A percentile compares a stretch with the other conserved stretches of the same genome.
phyloP scores from a whole-genome alignment of 169 alveolate genomes.

The Eimeria brunetti region DNA sequence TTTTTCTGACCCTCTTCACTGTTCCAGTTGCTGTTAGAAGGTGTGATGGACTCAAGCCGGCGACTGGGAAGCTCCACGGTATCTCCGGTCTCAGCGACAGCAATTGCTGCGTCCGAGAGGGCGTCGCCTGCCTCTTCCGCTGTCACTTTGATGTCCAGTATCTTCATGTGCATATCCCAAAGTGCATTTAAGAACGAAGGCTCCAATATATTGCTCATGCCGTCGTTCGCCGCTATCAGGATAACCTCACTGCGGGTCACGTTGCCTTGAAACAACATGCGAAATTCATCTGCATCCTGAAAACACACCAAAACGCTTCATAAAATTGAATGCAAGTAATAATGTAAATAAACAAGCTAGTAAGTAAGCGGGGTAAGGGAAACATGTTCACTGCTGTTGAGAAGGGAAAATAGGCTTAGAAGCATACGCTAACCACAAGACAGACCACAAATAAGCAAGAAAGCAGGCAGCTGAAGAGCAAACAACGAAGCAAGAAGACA shows the following conservation, averaged over 20 bases:
- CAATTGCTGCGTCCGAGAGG: constrained; percentile 28
- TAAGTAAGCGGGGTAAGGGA: neutral
- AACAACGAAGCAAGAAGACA: neutral
- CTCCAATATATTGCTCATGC: constrained; percentile 53
- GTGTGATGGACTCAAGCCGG: constrained; percentile 3
- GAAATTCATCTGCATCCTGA: constrained; percentile 64
- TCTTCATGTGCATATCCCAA: constrained; percentile 70
- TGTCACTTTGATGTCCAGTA: constrained; percentile 49
- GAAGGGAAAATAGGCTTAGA: neutral
- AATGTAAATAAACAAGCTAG: neutral
- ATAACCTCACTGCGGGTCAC: constrained; percentile 77
- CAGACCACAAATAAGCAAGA: neutral
- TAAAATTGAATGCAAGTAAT: neutral
- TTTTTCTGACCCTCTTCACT: neutral
- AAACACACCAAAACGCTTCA: neutral
- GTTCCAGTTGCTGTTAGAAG: neutral
- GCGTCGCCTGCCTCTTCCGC: constrained; percentile 24
- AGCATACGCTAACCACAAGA: neutral
- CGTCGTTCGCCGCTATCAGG: constrained; percentile 65
- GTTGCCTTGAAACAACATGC: constrained; percentile 71
- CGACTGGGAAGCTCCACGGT: constrained; percentile 26
- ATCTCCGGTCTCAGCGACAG: constrained; percentile 53
- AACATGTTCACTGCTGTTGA: neutral
- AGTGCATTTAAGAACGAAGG: constrained; percentile 68
- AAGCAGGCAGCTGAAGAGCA: neutral